Percentiles rank a stretch among this genome's conserved stretches.
phyloP scores from a whole-genome alignment of 495 filamentous ascomycete species.

The Penicillium flavigenum region DNA sequence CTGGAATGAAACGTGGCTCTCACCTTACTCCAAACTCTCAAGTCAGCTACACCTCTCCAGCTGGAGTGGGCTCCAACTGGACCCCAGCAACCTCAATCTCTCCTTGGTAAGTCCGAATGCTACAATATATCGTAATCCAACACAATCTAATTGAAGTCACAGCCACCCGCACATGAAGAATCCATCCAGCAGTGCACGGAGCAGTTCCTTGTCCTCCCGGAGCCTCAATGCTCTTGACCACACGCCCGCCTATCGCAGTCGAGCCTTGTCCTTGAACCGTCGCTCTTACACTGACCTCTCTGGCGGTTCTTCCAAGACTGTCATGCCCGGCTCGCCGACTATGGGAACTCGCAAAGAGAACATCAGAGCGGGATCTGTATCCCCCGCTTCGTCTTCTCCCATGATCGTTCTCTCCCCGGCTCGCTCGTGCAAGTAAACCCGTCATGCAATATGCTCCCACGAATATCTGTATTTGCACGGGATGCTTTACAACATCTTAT shows the following conservation, averaged over 20 bases:
- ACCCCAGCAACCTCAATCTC: constrained; percentile 53
- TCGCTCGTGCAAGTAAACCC: constrained; percentile 18
- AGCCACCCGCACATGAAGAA: constrained; percentile 43
- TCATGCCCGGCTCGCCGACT: constrained; percentile 30
- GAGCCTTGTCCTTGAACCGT: constrained; percentile 25
- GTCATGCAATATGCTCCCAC: background rate
- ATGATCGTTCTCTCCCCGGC: constrained; percentile 29
- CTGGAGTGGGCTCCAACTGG: constrained; percentile 42
- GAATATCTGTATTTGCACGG: background rate
- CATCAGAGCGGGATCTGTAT: constrained; percentile 34
- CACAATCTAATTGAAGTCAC: constrained; percentile 26
- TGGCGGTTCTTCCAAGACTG: constrained; percentile 35
- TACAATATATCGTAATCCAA: background rate
- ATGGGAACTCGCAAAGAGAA: constrained; percentile 34
- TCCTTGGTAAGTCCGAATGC: constrained; percentile 41
- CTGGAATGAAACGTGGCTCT: constrained; percentile 33
- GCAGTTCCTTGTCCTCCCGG: constrained; percentile 33
- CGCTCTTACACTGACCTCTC: constrained; percentile 35
- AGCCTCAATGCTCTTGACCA: constrained; percentile 33
- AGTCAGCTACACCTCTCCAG: constrained; percentile 43
- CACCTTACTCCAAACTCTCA: constrained; percentile 45
- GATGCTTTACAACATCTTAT: background rate
- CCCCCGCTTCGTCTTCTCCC: constrained; percentile 37
- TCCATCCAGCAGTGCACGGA: constrained; percentile 28
- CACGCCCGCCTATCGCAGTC: constrained; percentile 32